phyloP scores from a whole-genome alignment of 352 stramenopile genomes.

The Globisporangium splendens region DNA sequence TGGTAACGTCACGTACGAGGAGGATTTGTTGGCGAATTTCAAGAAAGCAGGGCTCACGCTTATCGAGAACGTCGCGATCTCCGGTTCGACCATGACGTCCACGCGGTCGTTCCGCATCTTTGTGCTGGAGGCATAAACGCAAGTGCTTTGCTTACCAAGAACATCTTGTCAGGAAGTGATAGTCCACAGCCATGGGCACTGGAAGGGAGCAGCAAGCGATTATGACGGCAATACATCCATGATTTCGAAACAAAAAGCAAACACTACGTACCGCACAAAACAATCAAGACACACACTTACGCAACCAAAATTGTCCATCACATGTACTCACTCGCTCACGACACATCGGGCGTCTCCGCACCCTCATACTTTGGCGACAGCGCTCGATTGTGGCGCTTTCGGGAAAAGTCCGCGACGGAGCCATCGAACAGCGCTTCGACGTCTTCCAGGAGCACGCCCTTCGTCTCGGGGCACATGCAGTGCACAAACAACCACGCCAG shows the following conservation, averaged over 20 bases:
- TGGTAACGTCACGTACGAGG: slow-evolving; percentile 83
- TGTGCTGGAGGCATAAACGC: slow-evolving; percentile 38
- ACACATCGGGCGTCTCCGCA: slow-evolving; percentile 9
- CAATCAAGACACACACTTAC: slow-evolving; percentile 1
- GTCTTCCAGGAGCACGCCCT: slow-evolving; percentile 35
- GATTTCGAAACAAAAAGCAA: neutral
- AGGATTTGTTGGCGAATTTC: slow-evolving; percentile 63
- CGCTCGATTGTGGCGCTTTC: neutral
- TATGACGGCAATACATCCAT: too few species aligned
- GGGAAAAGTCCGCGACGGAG: slow-evolving; percentile 5
- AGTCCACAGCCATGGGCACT: too few species aligned
- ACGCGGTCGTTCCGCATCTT: slow-evolving; percentile 69
- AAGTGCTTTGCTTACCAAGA: neutral
- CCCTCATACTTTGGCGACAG: slow-evolving; percentile 18
- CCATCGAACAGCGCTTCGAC: slow-evolving; percentile 31
- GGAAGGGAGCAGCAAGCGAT: neutral
- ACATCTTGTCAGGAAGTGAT: too few species aligned
- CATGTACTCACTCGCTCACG: neutral
- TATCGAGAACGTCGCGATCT: slow-evolving; percentile 55
- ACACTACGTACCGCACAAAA: neutral
- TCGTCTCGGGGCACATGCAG: slow-evolving; percentile 39
- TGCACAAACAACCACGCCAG: slow-evolving; percentile 31
- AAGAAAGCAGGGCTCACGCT: slow-evolving; percentile 60
- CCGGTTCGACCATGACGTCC: slow-evolving; percentile 44
- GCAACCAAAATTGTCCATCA: neutral